Conservation (phyloP, 2,329 filamentous ascomycete genomes). For the Podosphaera xanthii region DNA sequence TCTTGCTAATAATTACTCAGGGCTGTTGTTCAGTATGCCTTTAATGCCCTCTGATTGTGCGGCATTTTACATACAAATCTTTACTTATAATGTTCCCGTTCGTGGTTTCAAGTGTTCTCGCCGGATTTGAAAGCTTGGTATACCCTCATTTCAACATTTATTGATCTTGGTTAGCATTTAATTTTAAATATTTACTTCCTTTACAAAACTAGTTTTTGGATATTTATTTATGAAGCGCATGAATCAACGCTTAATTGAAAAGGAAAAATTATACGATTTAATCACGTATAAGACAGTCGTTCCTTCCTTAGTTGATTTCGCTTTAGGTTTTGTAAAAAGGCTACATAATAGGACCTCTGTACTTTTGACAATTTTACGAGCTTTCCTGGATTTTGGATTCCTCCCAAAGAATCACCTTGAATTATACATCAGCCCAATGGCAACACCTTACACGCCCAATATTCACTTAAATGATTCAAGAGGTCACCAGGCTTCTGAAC, state of each 20-base stretch:
- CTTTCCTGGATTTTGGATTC: too few species aligned
- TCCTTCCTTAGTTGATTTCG: background rate
- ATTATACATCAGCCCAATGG: too few species aligned
- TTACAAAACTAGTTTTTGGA: background rate
- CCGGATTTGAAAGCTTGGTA: background rate
- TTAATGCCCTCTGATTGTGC: constrained; percentile 10
- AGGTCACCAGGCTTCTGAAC: too few species aligned
- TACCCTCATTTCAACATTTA: background rate
- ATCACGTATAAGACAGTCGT: background rate
- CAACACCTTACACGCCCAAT: too few species aligned
- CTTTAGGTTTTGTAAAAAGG: too few species aligned
- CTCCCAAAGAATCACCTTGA: too few species aligned
- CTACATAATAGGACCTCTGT: too few species aligned
- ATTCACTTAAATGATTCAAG: too few species aligned
- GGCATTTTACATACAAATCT: background rate
- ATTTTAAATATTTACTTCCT: background rate
- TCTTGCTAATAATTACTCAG: constrained; percentile 8
- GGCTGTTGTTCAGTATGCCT: constrained; percentile 17
- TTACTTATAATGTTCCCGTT: background rate
- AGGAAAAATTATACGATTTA: background rate
- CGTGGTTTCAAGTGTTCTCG: background rate
- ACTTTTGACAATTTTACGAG: too few species aligned
- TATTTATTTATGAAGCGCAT: background rate
- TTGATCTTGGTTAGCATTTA: background rate
- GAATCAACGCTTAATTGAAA: background rate